Evolutionary conservation across 805 yeast genomes (phyloP).

Genomic region (Pichia membranifaciens): DNA sequence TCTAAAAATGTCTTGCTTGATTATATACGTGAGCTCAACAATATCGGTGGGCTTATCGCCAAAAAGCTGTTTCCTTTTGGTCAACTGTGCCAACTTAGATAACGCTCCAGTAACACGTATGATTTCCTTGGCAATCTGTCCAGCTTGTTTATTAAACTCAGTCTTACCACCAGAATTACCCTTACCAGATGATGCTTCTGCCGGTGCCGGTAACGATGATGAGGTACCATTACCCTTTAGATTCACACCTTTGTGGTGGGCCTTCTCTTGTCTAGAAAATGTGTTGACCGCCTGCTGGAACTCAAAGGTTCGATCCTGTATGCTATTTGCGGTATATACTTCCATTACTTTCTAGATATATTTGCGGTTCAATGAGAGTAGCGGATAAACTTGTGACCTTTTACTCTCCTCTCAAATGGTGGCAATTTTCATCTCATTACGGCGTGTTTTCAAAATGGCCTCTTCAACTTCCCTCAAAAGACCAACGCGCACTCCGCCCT

Average conservation of each 20-base stretch:
- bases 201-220: no score
- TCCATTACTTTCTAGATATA: conserved; percentile 15
- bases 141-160: conserved; percentile 67
- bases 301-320: conserved; percentile 85
- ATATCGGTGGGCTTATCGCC: conserved; percentile 94
- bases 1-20: conserved; percentile 79
- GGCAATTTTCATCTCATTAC: no score
- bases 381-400: no score
- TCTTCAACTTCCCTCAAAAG: no score
- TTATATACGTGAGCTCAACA: conserved; percentile 81
- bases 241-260: not conserved
- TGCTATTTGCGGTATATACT: conserved; percentile 27
- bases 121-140: conserved; percentile 81
- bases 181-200: conserved; percentile 7
- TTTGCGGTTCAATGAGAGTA: no score
- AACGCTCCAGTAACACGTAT: conserved; percentile 78
- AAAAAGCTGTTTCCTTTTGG: conserved; percentile 84
- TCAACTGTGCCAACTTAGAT: conserved; percentile 70
- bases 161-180: conserved; percentile 32
- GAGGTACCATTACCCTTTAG: not conserved
- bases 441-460: no score
- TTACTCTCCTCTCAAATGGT: no score
- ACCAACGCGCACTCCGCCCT: no score
- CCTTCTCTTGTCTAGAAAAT: conserved; percentile 47
- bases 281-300: conserved; percentile 87